These are phyloP conservation scores for Aspergillus sp. DNA, from an alignment of 2,329 filamentous ascomycete species.

Conservation along the genomic window DNA sequence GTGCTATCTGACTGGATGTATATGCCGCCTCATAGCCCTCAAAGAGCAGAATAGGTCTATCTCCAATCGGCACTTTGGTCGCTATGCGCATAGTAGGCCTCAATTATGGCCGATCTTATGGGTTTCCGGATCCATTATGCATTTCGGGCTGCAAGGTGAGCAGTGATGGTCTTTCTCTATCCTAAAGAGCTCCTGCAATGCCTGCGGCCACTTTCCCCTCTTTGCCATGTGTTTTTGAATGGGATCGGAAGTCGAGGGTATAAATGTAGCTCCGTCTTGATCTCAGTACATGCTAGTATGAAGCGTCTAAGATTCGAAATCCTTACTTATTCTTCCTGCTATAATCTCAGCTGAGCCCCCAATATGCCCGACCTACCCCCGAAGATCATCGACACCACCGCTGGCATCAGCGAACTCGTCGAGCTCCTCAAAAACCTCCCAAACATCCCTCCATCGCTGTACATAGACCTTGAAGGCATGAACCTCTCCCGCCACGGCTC, in stretches of 20 bases:
- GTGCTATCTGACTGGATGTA: neutral
- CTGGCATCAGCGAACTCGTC: neutral
- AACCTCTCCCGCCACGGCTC: slow-evolving; percentile 1
- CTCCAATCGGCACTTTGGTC: neutral
- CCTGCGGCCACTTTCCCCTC: too few relatives aligned
- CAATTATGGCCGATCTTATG: neutral
- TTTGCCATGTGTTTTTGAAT: too few relatives aligned
- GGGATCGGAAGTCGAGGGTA: neutral
- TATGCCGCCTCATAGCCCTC: neutral
- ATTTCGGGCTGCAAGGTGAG: too few relatives aligned
- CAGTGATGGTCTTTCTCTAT: too few relatives aligned
- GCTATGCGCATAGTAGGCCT: neutral
- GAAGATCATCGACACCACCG: slow-evolving; percentile 2
- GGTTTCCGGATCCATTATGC: too few relatives aligned
- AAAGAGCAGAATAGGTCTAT: too few relatives aligned
- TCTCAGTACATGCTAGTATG: too few relatives aligned
- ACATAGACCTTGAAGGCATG: slow-evolving; percentile 3
- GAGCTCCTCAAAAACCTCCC: neutral
- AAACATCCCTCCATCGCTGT: neutral
- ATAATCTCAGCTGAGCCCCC: neutral
- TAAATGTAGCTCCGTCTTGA: neutral
- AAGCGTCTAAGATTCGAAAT: neutral
- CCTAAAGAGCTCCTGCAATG: too few relatives aligned
- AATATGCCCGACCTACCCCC: neutral
- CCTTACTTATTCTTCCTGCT: too few relatives aligned